Evolutionary conservation across 1,284 basidiomycete genomes (phyloP).

Genomic region (Cryptococcus wingfieldii): DNA sequence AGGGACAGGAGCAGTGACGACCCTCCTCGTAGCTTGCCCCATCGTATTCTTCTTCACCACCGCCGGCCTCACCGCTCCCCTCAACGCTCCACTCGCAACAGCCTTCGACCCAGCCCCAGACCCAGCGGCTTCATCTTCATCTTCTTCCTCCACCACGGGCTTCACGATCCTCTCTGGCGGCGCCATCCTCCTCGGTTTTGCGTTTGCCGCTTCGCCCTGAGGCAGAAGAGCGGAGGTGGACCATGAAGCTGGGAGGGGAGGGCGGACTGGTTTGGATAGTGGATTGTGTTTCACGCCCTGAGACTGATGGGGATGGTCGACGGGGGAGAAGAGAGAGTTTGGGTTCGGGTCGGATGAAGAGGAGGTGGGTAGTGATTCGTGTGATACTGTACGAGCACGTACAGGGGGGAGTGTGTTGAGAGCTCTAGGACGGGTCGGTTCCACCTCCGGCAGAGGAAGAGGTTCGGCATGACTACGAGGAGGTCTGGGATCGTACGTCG

Average conservation of each 20-base stretch:
- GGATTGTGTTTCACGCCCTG: constrained; percentile 9
- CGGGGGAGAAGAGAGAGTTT: constrained; percentile 21
- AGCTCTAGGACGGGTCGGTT: neutral
- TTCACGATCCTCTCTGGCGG: constrained; percentile 22
- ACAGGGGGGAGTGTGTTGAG: neutral
- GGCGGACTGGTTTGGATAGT: constrained; percentile 22
- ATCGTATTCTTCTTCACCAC: constrained; percentile 7
- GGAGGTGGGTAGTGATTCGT: constrained; percentile 15
- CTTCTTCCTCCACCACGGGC: constrained; percentile 3
- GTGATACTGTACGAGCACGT: constrained; percentile 21
- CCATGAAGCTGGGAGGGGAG: constrained; percentile 15
- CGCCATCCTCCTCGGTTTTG: constrained; percentile 14
- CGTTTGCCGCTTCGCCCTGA: neutral
- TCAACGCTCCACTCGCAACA: constrained; percentile 5
- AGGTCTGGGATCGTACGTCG: too few species aligned
- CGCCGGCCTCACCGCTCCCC: constrained; percentile 13
- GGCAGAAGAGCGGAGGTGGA: constrained; percentile 14
- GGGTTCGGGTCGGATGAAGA: constrained; percentile 1
- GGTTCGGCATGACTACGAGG: too few species aligned
- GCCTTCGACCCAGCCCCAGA: neutral
- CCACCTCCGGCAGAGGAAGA: too few species aligned
- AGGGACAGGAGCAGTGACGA: constrained; percentile 27
- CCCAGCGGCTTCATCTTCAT: constrained; percentile 1
- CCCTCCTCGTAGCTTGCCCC: constrained; percentile 30
- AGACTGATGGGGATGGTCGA: constrained; percentile 12